phyloP scores from a whole-genome alignment of 805 yeast species.

The Myxozyma neglecta region DNA sequence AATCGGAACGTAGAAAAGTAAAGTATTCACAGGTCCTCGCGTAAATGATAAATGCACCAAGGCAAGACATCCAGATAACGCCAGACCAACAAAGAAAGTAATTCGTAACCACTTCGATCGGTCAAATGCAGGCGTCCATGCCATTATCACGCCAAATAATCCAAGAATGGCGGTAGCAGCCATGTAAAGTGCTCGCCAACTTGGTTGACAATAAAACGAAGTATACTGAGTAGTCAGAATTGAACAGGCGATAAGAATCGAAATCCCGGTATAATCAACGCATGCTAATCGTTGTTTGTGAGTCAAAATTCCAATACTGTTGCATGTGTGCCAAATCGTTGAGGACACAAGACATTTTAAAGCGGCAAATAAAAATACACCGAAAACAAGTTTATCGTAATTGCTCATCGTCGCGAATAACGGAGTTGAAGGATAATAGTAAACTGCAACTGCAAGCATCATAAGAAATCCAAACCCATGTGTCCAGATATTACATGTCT shows the following conservation, averaged over 20 bases:
- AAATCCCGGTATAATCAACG: constrained; percentile 92
- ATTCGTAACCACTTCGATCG: constrained; percentile 80
- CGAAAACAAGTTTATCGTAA: constrained; percentile 54
- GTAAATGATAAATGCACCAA: constrained; percentile 55
- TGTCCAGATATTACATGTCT: constrained; percentile 90
- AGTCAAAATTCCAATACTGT: constrained; percentile 63
- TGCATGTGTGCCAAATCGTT: constrained; percentile 87
- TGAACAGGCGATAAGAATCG: constrained; percentile 87
- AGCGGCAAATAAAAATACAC: constrained; percentile 70
- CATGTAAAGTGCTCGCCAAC: constrained; percentile 54
- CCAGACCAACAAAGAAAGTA: constrained; percentile 73
- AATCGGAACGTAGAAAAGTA: constrained; percentile 64
- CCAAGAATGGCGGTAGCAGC: constrained; percentile 67
- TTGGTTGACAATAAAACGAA: constrained; percentile 62
- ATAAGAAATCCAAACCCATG: constrained; percentile 71
- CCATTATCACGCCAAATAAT: constrained; percentile 66
- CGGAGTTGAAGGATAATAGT: constrained; percentile 63
- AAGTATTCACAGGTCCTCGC: constrained; percentile 57
- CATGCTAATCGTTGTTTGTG: constrained; percentile 78
- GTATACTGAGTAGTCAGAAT: constrained; percentile 84
- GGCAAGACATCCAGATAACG: constrained; percentile 71
- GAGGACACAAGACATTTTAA: constrained; percentile 76
- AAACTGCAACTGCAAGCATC: constrained; percentile 56
- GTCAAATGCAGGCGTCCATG: constrained; percentile 93
- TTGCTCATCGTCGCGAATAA: constrained; percentile 46